phyloP scores from a whole-genome alignment of 2,329 filamentous ascomycete genomes.

The Coniochaeta ligniaria region DNA sequence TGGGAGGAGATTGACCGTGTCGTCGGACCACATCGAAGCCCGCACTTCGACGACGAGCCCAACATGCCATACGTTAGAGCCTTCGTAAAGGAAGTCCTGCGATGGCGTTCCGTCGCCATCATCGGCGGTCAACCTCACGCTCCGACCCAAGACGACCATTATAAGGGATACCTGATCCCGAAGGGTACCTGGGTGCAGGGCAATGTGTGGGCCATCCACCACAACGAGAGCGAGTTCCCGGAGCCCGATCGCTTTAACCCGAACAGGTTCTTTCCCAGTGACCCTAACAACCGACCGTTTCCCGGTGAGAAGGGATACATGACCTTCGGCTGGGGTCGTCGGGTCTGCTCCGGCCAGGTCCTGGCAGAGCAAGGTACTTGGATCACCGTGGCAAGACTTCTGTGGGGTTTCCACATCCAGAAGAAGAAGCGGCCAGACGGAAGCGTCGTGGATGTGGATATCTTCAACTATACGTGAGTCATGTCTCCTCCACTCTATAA shows the following conservation, averaged over 20 bases:
- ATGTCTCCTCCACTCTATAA: not conserved
- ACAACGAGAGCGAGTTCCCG: slow-evolving; percentile 37
- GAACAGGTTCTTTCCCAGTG: slow-evolving; percentile 29
- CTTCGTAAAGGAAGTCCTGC: slow-evolving; percentile 47
- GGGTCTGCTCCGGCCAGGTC: slow-evolving; percentile 45
- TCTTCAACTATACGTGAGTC: slow-evolving; percentile 34
- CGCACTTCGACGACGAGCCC: slow-evolving; percentile 37
- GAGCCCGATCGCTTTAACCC: slow-evolving; percentile 37
- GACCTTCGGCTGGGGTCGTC: slow-evolving; percentile 49
- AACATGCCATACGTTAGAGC: slow-evolving; percentile 45
- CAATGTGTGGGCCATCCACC: slow-evolving; percentile 43
- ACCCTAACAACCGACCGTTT: slow-evolving; percentile 33
- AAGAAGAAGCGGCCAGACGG: slow-evolving; percentile 29
- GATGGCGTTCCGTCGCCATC: slow-evolving; percentile 47
- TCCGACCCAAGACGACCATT: slow-evolving; percentile 37
- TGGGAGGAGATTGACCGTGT: slow-evolving; percentile 45
- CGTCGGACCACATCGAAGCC: slow-evolving; percentile 37
- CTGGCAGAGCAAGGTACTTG: slow-evolving; percentile 54
- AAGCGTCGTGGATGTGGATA: slow-evolving; percentile 43
- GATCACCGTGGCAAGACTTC: slow-evolving; percentile 46
- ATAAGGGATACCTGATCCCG: slow-evolving; percentile 42
- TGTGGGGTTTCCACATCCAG: slow-evolving; percentile 50
- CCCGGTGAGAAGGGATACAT: slow-evolving; percentile 42
- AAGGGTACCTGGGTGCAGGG: slow-evolving; percentile 40
- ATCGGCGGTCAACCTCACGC: slow-evolving; percentile 44